These are phyloP conservation scores for Tarenaya hassleriana DNA, from an alignment of 345 rosid species.

Conservation along the genomic window DNA sequence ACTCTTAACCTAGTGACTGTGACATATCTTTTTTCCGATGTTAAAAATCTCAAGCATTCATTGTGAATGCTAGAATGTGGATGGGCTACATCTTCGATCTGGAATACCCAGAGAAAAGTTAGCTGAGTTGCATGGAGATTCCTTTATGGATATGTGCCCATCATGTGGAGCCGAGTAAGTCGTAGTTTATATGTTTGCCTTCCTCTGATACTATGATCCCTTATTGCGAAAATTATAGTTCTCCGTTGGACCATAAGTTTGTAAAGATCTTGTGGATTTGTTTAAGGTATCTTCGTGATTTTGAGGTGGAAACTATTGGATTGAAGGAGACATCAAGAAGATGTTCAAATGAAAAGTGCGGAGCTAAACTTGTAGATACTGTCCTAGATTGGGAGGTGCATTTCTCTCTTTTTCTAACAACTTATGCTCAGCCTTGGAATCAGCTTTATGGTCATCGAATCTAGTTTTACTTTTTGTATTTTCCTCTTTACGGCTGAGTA, in stretches of 20 bases:
- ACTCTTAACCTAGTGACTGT: neutral
- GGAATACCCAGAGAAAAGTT: constrained; percentile 98
- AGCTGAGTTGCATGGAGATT: constrained; percentile 88
- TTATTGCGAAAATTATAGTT: constrained; percentile 1
- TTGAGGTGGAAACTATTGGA: constrained; percentile 94
- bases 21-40: constrained; percentile 2
- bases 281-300: constrained; percentile 86
- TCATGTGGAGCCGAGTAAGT: constrained; percentile 83
- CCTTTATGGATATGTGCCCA: constrained; percentile 88
- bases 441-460: neutral
- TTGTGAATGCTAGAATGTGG: constrained; percentile 55
- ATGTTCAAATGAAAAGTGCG: constrained; percentile 62
- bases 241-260: neutral
- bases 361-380: constrained; percentile 81
- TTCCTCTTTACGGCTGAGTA: neutral
- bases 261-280: constrained; percentile 13
- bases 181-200: constrained; percentile 12
- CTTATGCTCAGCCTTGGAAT: neutral
- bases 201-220: neutral
- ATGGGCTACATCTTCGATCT: constrained; percentile 97
- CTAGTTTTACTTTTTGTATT: neutral
- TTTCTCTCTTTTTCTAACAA: neutral
- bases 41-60: constrained; percentile 2
- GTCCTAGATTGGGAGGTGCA: constrained; percentile 99
- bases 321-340: constrained; percentile 84